These are phyloP conservation scores for Solanum hybrid DNA, from an alignment of 305 asterid genomes.

Conservation along the genomic window DNA sequence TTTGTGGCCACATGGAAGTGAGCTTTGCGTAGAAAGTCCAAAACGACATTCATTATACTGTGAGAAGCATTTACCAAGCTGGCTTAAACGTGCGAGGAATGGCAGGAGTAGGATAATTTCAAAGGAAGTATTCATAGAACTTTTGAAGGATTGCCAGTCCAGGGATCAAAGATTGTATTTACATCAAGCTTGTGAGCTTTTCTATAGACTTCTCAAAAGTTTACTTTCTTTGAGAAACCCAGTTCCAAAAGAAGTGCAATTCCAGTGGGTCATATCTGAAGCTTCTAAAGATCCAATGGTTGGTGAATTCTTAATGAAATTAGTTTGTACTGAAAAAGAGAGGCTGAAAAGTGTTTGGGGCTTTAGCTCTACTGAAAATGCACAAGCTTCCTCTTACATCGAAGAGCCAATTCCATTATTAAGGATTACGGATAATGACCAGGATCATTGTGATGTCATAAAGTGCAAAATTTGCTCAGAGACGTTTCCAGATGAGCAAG, in stretches of 20 bases:
- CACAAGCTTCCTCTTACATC: conserved; percentile 29
- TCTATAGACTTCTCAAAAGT: conserved; percentile 82
- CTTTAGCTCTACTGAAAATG: conserved; percentile 34
- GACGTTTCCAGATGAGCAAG: conserved; percentile 52
- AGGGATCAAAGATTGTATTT: conserved; percentile 68
- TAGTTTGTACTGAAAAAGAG: conserved; percentile 71
- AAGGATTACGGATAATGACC: conserved; percentile 24
- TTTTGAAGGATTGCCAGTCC: conserved; percentile 55
- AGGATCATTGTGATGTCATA: conserved; percentile 32
- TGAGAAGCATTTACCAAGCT: conserved; percentile 87
- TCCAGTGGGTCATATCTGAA: conserved; percentile 91
- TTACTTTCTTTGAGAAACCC: conserved; percentile 75
- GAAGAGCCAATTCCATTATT: conserved; percentile 37
- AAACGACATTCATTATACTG: conserved; percentile 79
- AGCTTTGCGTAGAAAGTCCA: conserved; percentile 57
- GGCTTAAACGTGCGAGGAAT: conserved; percentile 99
- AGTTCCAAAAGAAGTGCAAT: conserved; percentile 85
- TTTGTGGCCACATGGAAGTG: conserved; percentile 42
- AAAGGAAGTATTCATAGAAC: conserved; percentile 84
- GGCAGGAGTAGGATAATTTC: conserved; percentile 91
- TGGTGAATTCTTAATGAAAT: conserved; percentile 50
- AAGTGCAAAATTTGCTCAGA: conserved; percentile 83
- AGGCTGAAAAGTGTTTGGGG: conserved; percentile 75
- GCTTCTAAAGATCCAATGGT: conserved; percentile 67
- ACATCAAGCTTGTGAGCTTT: conserved; percentile 93